Percentiles rank a stretch among this genome's conserved stretches.
Evolutionary conservation across 257 asterid species (phyloP).

Genomic region (Penstemon barbatus): DNA sequence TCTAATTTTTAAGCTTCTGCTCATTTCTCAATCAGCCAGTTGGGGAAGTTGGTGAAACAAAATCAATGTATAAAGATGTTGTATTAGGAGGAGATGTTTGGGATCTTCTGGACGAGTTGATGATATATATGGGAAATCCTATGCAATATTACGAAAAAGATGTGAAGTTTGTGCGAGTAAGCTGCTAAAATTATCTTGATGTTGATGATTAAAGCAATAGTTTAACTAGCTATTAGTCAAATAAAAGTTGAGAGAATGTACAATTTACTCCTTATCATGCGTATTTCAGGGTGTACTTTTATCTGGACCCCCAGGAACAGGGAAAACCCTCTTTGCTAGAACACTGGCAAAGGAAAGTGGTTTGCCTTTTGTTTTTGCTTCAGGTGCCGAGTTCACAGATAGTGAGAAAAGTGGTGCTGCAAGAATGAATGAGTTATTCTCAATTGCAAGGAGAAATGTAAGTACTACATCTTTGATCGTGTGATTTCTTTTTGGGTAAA

Average conservation of each 20-base stretch:
- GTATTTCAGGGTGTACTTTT: slow-evolving; percentile 88
- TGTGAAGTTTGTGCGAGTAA: slow-evolving; percentile 94
- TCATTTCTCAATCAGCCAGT: slow-evolving; percentile 74
- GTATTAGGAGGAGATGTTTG: slow-evolving; percentile 99
- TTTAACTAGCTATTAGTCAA: slow-evolving; percentile 22
- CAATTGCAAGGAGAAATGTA: slow-evolving; percentile 91
- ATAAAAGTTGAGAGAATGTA: not conserved
- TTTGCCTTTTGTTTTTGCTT: slow-evolving; percentile 96
- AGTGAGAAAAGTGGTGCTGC: slow-evolving; percentile 96
- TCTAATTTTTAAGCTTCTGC: slow-evolving; percentile 25
- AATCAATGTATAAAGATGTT: slow-evolving; percentile 88
- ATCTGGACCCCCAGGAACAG: slow-evolving; percentile 99
- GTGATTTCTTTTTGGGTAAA: slow-evolving; percentile 25
- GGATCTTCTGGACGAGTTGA: slow-evolving; percentile 97
- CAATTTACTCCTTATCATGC: slow-evolving; percentile 22
- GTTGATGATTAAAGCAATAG: slow-evolving; percentile 23
- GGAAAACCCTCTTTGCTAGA: slow-evolving; percentile 95
- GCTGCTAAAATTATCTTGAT: slow-evolving; percentile 35
- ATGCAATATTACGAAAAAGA: slow-evolving; percentile 91
- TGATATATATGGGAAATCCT: slow-evolving; percentile 94
- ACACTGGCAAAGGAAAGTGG: slow-evolving; percentile 95
- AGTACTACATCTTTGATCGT: slow-evolving; percentile 37
- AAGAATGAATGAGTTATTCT: slow-evolving; percentile 81
- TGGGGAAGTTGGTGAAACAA: slow-evolving; percentile 80
- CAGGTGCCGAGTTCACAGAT: slow-evolving; percentile 98